A percentile compares a stretch with the other conserved stretches of the same genome.
These are phyloP conservation scores for Murraya paniculata DNA, from an alignment of 345 rosid species.

Conservation along the genomic window DNA sequence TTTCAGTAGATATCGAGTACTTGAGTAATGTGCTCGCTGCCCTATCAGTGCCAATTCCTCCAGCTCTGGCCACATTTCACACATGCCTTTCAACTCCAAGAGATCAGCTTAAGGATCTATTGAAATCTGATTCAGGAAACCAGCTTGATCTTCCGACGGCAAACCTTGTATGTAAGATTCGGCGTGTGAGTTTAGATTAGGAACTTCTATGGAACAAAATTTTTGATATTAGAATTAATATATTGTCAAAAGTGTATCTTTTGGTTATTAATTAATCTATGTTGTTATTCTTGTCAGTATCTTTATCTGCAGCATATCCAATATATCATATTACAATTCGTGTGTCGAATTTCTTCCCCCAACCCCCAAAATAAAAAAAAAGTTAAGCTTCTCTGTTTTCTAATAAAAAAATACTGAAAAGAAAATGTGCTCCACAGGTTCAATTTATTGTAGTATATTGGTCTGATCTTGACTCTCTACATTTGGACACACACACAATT, in stretches of 20 bases:
- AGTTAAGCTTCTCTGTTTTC: background rate
- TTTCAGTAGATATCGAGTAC: constrained; percentile 86
- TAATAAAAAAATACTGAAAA: background rate
- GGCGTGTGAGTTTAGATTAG: constrained; percentile 76
- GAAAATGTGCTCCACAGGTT: background rate
- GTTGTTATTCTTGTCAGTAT: background rate
- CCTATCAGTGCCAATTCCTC: constrained; percentile 80
- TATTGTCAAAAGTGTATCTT: background rate
- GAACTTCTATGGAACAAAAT: background rate
- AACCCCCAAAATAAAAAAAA: fast-evolving
- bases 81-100: constrained; percentile 82
- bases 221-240: background rate
- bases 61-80: constrained; percentile 72
- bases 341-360: background rate
- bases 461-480: background rate
- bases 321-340: background rate
- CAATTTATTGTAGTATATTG: background rate
- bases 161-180: constrained; percentile 82
- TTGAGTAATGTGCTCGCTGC: constrained; percentile 96
- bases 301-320: background rate
- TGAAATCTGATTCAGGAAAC: constrained; percentile 67
- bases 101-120: constrained; percentile 64
- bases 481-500: background rate
- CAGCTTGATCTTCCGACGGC: constrained; percentile 82
- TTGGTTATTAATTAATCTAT: background rate